Evolutionary conservation across 495 filamentous ascomycete species (phyloP).

Genomic region (Cudoniella acicularis): DNA sequence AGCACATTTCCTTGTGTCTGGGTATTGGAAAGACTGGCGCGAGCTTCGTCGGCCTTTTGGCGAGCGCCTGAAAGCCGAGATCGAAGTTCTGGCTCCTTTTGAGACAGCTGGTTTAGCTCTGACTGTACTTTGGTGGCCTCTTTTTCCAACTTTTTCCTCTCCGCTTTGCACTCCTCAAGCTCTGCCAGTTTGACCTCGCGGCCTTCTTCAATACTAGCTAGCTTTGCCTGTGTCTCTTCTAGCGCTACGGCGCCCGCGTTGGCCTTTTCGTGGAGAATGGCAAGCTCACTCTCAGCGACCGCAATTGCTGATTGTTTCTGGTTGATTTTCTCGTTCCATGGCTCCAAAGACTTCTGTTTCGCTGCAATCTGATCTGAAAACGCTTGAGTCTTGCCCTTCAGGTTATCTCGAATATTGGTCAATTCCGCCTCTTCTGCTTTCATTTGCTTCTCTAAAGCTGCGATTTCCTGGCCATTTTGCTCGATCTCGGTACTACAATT

Average conservation of each 20-base stretch:
- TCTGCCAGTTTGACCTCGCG: constrained; percentile 67
- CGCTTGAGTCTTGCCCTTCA: constrained; percentile 93
- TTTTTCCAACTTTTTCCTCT: constrained; percentile 68
- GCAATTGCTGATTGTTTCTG: constrained; percentile 90
- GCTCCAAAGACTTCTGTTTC: constrained; percentile 92
- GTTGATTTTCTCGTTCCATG: constrained; percentile 96
- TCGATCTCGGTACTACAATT: constrained; percentile 75
- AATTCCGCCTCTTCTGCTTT: constrained; percentile 79
- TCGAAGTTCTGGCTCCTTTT: constrained; percentile 76
- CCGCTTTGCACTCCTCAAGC: constrained; percentile 68
- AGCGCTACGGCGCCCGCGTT: constrained; percentile 81
- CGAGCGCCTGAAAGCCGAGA: constrained; percentile 79
- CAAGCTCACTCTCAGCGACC: constrained; percentile 88
- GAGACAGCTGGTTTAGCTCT: constrained; percentile 64
- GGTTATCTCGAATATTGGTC: constrained; percentile 67
- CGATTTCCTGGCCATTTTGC: constrained; percentile 66
- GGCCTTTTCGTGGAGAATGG: constrained; percentile 82
- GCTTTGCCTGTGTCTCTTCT: constrained; percentile 79
- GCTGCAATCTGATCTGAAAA: constrained; percentile 87
- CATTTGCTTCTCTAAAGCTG: constrained; percentile 67
- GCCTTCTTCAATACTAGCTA: constrained; percentile 65
- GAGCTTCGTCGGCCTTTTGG: constrained; percentile 93
- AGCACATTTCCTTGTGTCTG: constrained; percentile 93
- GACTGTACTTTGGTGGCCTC: constrained; percentile 66
- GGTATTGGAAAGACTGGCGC: constrained; percentile 79